phyloP scores from a whole-genome alignment of 2,329 filamentous ascomycete genomes.

The Alternaria atra region DNA sequence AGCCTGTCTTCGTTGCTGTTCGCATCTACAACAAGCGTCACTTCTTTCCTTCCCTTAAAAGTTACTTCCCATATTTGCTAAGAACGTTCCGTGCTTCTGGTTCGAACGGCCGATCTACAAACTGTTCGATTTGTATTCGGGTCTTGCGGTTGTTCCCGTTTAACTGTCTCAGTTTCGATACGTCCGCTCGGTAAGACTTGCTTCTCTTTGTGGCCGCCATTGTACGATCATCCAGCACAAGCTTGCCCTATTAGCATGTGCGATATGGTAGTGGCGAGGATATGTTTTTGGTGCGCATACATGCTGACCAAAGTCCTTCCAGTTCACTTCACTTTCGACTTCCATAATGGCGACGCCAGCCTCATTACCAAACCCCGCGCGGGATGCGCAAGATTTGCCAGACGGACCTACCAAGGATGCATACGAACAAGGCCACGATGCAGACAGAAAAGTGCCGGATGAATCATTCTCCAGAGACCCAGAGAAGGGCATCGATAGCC shows the following conservation, averaged over 20 bases:
- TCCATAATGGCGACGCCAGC: conserved; percentile 36
- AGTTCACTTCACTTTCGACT: conserved; percentile 11
- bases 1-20: background rate
- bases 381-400: conserved; percentile 29
- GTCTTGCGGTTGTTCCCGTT: background rate
- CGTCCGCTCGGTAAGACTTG: conserved; percentile 14
- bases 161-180: background rate
- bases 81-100: background rate
- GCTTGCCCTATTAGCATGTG: background rate
- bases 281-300: background rate
- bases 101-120: background rate
- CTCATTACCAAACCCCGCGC: conserved; percentile 24
- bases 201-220: background rate
- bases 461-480: conserved; percentile 29
- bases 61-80: background rate
- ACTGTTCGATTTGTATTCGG: background rate
- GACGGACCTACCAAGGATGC: conserved; percentile 33
- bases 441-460: conserved; percentile 24
- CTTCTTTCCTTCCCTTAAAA: background rate
- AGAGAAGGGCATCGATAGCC: conserved; percentile 39
- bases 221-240: background rate
- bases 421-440: conserved; percentile 40
- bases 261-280: background rate
- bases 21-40: background rate
- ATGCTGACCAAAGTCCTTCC: conserved; percentile 9